A percentile compares a stretch with the other conserved stretches of the same genome.
Evolutionary conservation across 2,329 filamentous ascomycete species (phyloP).

Genomic region (Ophiostoma tasmaniense): DNA sequence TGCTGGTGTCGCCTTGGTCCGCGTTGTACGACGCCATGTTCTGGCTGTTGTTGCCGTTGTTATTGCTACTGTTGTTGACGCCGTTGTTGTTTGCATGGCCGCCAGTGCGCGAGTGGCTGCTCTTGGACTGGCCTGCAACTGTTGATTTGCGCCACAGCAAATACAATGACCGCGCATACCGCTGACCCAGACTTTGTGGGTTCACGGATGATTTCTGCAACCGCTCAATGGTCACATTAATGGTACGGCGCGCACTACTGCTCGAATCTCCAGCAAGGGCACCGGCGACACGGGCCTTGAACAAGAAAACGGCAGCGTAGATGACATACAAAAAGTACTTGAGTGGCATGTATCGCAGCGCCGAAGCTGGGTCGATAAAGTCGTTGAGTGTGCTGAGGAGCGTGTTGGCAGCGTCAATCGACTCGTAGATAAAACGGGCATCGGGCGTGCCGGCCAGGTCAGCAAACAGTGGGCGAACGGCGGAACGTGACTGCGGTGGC

Average conservation of each 20-base stretch:
- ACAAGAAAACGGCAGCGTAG: constrained; percentile 56
- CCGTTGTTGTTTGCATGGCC: not conserved
- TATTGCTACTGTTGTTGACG: not conserved
- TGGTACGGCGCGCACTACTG: constrained; percentile 47
- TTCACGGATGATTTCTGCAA: constrained; percentile 50
- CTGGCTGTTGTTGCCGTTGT: not conserved
- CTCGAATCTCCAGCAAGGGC: constrained; percentile 48
- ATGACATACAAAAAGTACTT: constrained; percentile 55
- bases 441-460: constrained; percentile 53
- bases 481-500: constrained; percentile 26
- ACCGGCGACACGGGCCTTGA: constrained; percentile 54
- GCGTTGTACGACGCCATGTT: not conserved
- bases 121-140: not conserved
- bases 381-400: constrained; percentile 52
- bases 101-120: not conserved
- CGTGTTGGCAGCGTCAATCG: constrained; percentile 54
- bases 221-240: constrained; percentile 50
- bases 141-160: constrained; percentile 45
- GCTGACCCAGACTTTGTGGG: constrained; percentile 50
- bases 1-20: not conserved
- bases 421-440: constrained; percentile 58
- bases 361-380: constrained; percentile 48
- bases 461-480: constrained; percentile 33
- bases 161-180: constrained; percentile 52
- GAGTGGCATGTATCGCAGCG: constrained; percentile 55